phyloP scores from a whole-genome alignment of 257 asterid species.

The Phtheirospermum japonicum region DNA sequence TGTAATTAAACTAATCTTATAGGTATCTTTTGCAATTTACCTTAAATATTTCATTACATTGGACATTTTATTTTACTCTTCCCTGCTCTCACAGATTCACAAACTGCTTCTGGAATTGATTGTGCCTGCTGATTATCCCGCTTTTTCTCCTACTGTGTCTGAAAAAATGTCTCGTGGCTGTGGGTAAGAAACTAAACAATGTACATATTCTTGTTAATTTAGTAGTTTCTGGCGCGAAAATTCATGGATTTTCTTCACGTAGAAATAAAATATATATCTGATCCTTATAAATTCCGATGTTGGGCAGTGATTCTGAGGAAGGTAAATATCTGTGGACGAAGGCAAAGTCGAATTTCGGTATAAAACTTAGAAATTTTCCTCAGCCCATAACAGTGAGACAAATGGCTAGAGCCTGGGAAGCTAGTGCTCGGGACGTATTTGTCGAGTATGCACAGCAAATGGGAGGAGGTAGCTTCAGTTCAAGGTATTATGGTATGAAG shows the following conservation, averaged over 20 bases:
- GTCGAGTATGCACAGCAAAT: conserved; percentile 33
- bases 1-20: neutral
- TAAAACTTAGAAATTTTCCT: conserved; percentile 30
- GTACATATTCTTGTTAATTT: neutral
- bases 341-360: conserved; percentile 40
- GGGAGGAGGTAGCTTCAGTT: conserved; percentile 55
- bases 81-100: conserved; percentile 40
- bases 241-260: too few relatives aligned
- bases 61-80: too few relatives aligned
- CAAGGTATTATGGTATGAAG: conserved; percentile 33
- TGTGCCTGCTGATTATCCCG: conserved; percentile 46
- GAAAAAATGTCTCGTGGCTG: conserved; percentile 30
- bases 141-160: conserved; percentile 40
- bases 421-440: conserved; percentile 40
- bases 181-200: conserved; percentile 36
- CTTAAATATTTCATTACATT: too few relatives aligned
- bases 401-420: conserved; percentile 51
- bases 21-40: too few relatives aligned
- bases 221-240: too few relatives aligned
- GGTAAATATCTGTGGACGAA: conserved; percentile 37
- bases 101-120: conserved; percentile 39
- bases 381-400: conserved; percentile 43
- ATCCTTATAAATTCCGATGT: neutral
- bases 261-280: neutral
- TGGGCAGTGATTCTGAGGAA: conserved; percentile 37